Conservation (phyloP, 2,329 filamentous ascomycete genomes). For the Microascus cirrosus region DNA sequence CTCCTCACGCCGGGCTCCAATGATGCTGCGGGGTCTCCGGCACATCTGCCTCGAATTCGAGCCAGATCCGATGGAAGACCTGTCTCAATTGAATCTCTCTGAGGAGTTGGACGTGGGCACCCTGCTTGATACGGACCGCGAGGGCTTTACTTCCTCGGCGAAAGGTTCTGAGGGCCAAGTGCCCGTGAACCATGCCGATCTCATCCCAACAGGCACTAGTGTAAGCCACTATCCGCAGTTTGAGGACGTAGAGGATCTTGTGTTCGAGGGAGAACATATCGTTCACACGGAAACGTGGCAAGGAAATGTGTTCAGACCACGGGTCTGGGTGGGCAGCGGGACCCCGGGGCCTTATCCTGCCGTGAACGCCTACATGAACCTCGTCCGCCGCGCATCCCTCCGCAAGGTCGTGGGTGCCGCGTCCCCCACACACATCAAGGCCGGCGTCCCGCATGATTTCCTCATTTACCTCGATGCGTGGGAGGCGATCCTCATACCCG, state of each 20-base stretch:
- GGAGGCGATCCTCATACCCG: conserved; percentile 34
- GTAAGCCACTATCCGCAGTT: not conserved
- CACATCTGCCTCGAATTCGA: conserved; percentile 44
- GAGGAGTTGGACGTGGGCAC: conserved; percentile 28
- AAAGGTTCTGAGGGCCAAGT: conserved; percentile 10
- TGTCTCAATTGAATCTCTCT: conserved; percentile 15
- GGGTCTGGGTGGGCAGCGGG: conserved; percentile 8
- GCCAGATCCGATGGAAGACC: conserved; percentile 25
- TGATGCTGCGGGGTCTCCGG: conserved; percentile 37
- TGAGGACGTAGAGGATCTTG: conserved; percentile 11
- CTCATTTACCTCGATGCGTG: conserved; percentile 41
- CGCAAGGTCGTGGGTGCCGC: conserved; percentile 29
- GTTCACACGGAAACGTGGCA: conserved; percentile 15
- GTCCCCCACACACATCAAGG: conserved; percentile 34
- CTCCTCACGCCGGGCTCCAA: conserved; percentile 22
- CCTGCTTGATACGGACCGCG: conserved; percentile 24
- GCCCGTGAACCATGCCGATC: not conserved
- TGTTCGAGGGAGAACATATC: conserved; percentile 16
- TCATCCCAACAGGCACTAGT: not conserved
- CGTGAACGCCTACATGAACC: conserved; percentile 6
- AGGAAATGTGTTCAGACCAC: conserved; percentile 15
- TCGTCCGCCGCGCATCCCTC: conserved; percentile 23
- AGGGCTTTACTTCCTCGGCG: conserved; percentile 35
- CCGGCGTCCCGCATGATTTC: conserved; percentile 33
- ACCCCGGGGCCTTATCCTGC: conserved; percentile 3